Evolutionary conservation across 2,329 filamentous ascomycete genomes (phyloP).

Genomic region (Trichoderma koningiopsis): DNA sequence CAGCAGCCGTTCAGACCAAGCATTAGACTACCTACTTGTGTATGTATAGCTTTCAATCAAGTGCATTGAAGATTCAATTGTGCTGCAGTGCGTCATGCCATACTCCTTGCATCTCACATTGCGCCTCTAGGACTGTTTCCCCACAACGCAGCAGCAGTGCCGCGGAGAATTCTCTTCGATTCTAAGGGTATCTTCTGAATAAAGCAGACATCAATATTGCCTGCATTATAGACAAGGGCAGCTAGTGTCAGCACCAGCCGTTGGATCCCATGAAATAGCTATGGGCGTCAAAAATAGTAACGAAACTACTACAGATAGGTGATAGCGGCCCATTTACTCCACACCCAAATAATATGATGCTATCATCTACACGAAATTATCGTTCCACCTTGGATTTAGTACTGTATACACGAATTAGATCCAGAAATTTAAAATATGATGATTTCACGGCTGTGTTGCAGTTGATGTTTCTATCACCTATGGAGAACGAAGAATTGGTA

Average conservation of each 20-base stretch:
- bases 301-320: not conserved
- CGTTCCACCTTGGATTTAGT: not conserved
- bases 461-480: too few species aligned
- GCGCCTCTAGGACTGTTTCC: not conserved
- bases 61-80: not conserved
- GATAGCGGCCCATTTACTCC: not conserved
- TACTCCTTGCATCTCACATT: not conserved
- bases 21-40: not conserved
- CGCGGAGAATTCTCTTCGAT: not conserved
- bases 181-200: not conserved
- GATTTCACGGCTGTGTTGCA: not conserved
- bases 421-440: not conserved
- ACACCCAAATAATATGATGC: not conserved
- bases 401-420: not conserved
- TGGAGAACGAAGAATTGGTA: not conserved
- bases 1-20: not conserved
- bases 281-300: not conserved
- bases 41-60: not conserved
- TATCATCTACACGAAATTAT: not conserved
- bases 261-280: not conserved
- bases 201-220: not conserved
- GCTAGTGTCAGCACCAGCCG: not conserved
- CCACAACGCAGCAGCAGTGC: not conserved
- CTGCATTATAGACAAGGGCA: not conserved
- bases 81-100: not conserved